Conservation (phyloP, 208 protist species). For the Strigomonas galati region DNA sequence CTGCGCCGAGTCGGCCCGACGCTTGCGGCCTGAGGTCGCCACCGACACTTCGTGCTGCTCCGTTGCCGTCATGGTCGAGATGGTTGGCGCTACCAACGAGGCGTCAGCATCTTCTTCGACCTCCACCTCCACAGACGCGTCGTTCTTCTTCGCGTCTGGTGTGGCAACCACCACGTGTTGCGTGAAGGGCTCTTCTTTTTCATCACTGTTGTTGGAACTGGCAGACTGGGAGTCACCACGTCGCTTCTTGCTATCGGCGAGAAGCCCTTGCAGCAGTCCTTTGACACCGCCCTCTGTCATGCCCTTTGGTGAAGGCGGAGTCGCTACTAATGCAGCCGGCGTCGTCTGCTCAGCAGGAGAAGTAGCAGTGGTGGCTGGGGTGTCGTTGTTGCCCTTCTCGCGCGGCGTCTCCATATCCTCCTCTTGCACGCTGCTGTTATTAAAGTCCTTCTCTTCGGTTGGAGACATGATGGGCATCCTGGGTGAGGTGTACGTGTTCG, state of each 20-base stretch:
- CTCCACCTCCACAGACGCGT: background rate
- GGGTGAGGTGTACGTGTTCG: background rate
- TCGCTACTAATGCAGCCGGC: too few species aligned
- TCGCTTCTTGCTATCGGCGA: background rate
- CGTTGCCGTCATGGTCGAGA: conserved; percentile 5
- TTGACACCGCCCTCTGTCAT: background rate
- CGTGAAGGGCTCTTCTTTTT: background rate
- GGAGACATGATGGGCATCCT: background rate
- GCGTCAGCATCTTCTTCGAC: background rate
- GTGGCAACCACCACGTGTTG: background rate
- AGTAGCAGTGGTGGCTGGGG: background rate
- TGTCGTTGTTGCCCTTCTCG: too few species aligned
- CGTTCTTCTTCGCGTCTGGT: background rate
- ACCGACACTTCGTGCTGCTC: background rate
- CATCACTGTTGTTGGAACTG: background rate
- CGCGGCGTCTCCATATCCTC: background rate
- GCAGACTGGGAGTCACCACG: background rate
- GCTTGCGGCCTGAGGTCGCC: background rate
- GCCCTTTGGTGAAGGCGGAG: background rate
- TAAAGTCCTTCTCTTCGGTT: background rate
- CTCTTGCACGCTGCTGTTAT: background rate
- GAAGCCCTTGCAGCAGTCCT: background rate
- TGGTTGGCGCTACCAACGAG: background rate
- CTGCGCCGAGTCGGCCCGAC: conserved; percentile 15
- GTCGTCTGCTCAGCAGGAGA: background rate